A percentile compares a stretch with the other conserved stretches of the same genome.
phyloP scores from a whole-genome alignment of 2,329 filamentous ascomycete species.

The Colletotrichum tropicicola region DNA sequence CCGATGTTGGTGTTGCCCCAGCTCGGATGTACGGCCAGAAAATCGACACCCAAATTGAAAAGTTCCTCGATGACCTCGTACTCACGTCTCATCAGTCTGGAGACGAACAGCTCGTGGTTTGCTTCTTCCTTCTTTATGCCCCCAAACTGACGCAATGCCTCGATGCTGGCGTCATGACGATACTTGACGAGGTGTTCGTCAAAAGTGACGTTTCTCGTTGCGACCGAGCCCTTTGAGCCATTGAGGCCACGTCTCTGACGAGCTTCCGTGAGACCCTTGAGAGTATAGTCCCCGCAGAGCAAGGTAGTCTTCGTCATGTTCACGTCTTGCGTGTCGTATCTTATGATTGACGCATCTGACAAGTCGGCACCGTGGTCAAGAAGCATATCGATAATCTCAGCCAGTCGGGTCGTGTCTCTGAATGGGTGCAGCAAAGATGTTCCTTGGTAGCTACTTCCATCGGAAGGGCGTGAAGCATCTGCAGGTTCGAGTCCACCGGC shows the following conservation, averaged over 20 bases:
- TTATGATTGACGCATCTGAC: neutral
- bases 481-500: neutral
- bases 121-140: neutral
- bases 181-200: neutral
- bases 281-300: neutral
- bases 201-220: neutral
- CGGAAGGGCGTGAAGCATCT: neutral
- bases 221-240: accelerated
- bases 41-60: constrained; percentile 18
- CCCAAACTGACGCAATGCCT: constrained; percentile 25
- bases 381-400: constrained; percentile 36
- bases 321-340: neutral
- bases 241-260: neutral
- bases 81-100: constrained; percentile 28
- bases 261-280: neutral
- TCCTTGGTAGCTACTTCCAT: neutral
- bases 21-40: neutral
- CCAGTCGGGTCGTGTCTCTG: constrained; percentile 26
- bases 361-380: constrained; percentile 26
- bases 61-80: constrained; percentile 35
- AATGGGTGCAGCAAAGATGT: neutral
- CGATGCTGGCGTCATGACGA: neutral
- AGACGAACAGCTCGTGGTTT: neutral
- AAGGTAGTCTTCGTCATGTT: neutral
- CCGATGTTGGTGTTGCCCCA: neutral